These are phyloP conservation scores for Pythium monospermum DNA, from an alignment of 352 stramenopile genomes.

Conservation along the genomic window DNA sequence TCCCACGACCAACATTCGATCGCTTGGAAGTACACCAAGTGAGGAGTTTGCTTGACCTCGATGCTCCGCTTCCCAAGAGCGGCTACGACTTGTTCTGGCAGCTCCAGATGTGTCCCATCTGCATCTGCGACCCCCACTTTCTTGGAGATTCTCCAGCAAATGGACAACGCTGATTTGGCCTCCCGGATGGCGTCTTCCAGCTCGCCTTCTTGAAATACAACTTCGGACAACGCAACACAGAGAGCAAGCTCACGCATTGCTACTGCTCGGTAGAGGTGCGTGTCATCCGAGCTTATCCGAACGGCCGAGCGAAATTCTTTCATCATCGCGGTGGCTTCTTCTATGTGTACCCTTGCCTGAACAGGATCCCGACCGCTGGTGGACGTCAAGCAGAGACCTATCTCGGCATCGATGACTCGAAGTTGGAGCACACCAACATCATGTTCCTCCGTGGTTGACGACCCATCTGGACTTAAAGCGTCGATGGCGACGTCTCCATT, in stretches of 20 bases:
- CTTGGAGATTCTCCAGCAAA: conserved; percentile 66
- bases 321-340: conserved; percentile 3
- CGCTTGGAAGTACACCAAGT: conserved; percentile 52
- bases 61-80: conserved; percentile 14
- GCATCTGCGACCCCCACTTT: conserved; percentile 26
- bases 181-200: conserved; percentile 38
- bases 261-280: conserved; percentile 10
- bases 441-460: neutral
- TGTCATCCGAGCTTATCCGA: conserved; percentile 10
- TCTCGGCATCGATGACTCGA: conserved; percentile 18
- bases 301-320: neutral
- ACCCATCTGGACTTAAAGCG: neutral
- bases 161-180: conserved; percentile 49
- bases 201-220: conserved; percentile 45
- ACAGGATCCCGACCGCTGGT: neutral
- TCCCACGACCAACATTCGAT: conserved; percentile 74
- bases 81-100: conserved; percentile 35
- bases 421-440: conserved; percentile 1
- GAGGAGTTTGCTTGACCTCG: conserved; percentile 13
- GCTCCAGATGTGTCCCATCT: conserved; percentile 21
- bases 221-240: conserved; percentile 44
- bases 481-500: neutral
- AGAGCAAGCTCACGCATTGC: conserved; percentile 50
- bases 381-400: conserved; percentile 13
- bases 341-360: conserved; percentile 8